Conservation (phyloP, 1,284 basidiomycete genomes). For the Trichosporon faecale region DNA sequence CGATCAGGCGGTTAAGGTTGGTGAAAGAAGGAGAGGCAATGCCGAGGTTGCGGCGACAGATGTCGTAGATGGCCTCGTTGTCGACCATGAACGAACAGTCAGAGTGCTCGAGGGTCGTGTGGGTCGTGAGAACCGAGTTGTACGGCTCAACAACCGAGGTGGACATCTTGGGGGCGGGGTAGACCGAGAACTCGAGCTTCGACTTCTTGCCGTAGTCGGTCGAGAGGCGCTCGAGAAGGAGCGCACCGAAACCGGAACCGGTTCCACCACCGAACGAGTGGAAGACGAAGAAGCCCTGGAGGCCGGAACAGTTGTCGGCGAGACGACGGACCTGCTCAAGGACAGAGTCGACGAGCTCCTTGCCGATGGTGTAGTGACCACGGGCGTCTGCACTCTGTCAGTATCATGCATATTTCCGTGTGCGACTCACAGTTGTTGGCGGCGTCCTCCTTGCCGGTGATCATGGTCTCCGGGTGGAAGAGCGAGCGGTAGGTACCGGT, state of each 20-base stretch:
- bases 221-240: conserved; percentile 91
- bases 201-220: conserved; percentile 99
- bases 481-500: conserved; percentile 89
- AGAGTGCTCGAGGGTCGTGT: conserved; percentile 98
- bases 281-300: conserved; percentile 99
- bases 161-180: conserved; percentile 89
- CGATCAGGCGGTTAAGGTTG: conserved; percentile 95
- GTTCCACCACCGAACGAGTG: conserved; percentile 99
- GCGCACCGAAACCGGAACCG: conserved; percentile 97
- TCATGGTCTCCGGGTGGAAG: conserved; percentile 98
- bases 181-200: conserved; percentile 98
- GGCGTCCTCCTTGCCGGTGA: conserved; percentile 98
- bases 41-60: conserved; percentile 93
- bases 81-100: conserved; percentile 99
- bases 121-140: conserved; percentile 97
- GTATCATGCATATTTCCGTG: neutral
- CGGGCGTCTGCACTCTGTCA: conserved; percentile 68
- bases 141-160: conserved; percentile 99
- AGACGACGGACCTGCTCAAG: conserved; percentile 95
- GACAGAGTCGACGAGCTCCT: conserved; percentile 83
- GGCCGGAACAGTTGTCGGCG: conserved; percentile 95
- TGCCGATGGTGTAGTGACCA: conserved; percentile 97
- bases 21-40: conserved; percentile 84
- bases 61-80: conserved; percentile 98
- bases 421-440: conserved; percentile 87